Base-by-base conservation (phyloP, 768 basidiomycete genomes). In the Psilocybe cyanescens region DNA sequence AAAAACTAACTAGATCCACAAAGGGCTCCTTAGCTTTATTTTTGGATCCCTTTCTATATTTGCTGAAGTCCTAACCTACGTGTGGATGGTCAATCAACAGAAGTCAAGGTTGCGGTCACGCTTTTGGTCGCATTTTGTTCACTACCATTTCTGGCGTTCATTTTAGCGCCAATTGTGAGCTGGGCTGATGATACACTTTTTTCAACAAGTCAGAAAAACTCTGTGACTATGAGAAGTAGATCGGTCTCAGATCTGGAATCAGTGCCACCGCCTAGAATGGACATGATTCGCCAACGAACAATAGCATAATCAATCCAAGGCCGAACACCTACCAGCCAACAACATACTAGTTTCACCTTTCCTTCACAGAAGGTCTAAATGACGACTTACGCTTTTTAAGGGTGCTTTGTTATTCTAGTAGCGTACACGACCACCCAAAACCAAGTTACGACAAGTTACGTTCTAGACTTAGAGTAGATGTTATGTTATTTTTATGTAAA, bases 1-100 rank as follows among this genome's bases (percentile, higher is more conserved):
- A 8, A 53, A 30, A 8, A n/a, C n/a, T 53, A 14, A 53, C 11
- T 12, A 9, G 3, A 12, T 31, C 16, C 11, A 16, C 4, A 9
- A 30, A 71, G 71, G 67, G 69, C 19, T 66, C 8, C 55, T 67
- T 17, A 69, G 69, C 55, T 67, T 68, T 49, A 35, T 66, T 5
- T 31, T 61, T 33, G 71, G 71, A 31, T 58, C 65, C 12, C 65
- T 64, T 55, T 57, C 59, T 12, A 62, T 72, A 19, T 51, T 70
- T 19, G 64, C 65, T 1, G 64, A 73, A 54, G 46, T 70, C 11
- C 41, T 72, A 46, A 41, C 67, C 4, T 69, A 65, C 53, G 58
- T 69, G 9, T 72, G 71, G 68, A 37, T 65, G 14, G 58, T 61
- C 33, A 59, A 49, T 61, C 65, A 9, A 62, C 9, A 7, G 59